These are phyloP conservation scores for Multifurca ochricompacta DNA, from an alignment of 768 basidiomycete genomes.

Conservation along the genomic window DNA sequence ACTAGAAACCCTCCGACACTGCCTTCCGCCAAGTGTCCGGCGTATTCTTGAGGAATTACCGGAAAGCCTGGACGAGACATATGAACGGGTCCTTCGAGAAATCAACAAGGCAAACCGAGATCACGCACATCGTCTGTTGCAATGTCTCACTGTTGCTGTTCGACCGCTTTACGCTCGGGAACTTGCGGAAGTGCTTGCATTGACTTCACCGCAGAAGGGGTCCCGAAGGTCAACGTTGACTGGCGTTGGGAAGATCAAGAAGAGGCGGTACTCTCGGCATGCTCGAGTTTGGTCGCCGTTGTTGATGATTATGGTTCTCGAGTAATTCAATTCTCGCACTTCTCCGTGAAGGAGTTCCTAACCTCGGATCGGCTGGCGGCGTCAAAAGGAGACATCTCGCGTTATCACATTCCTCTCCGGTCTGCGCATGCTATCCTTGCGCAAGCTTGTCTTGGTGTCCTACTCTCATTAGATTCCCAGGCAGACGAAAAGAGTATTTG, in stretches of 20 bases:
- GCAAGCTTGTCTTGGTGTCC: not conserved
- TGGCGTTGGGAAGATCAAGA: not conserved
- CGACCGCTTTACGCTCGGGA: not conserved
- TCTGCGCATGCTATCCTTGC: not conserved
- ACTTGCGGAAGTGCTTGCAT: not conserved
- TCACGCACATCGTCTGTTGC: not conserved
- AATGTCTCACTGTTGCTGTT: not conserved
- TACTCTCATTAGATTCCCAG: not conserved
- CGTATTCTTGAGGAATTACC: not conserved
- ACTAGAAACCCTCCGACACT: not conserved
- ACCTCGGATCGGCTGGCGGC: not conserved
- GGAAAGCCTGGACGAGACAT: not conserved
- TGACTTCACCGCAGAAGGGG: not conserved
- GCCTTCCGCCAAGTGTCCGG: not conserved
- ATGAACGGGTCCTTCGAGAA: not conserved
- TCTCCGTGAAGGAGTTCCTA: conserved; percentile 1
- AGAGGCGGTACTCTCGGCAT: not conserved
- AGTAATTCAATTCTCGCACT: not conserved
- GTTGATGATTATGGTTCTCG: not conserved
- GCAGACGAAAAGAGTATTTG: not conserved
- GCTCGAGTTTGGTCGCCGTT: not conserved
- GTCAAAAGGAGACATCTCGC: not conserved
- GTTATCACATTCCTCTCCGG: not conserved
- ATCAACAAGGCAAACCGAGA: not conserved
- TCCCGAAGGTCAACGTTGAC: not conserved